These are phyloP conservation scores for Lasiosphaeris hirsuta DNA, from an alignment of 495 filamentous ascomycete genomes.

Conservation along the genomic window DNA sequence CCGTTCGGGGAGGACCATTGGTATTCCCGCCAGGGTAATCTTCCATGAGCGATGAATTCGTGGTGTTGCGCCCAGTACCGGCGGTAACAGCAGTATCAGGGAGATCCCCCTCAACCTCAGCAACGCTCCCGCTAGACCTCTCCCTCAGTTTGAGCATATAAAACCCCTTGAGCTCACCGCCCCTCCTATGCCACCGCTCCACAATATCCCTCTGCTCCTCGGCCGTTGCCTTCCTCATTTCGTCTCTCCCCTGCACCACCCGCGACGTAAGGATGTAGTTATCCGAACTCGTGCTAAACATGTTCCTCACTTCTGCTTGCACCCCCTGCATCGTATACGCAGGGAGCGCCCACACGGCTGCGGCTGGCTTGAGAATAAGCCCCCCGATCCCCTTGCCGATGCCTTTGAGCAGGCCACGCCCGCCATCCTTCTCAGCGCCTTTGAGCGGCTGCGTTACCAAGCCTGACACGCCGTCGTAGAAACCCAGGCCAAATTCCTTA, in stretches of 20 bases:
- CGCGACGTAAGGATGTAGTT: constrained; percentile 72
- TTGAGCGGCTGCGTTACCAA: constrained; percentile 65
- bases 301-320: constrained; percentile 65
- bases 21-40: not conserved
- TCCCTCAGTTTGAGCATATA: constrained; percentile 39
- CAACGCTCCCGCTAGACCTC: constrained; percentile 3
- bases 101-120: not conserved
- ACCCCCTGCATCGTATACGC: constrained; percentile 75
- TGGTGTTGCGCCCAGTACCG: too few species aligned
- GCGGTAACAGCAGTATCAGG: not conserved
- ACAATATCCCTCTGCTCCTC: constrained; percentile 59
- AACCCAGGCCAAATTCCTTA: constrained; percentile 63
- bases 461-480: constrained; percentile 70
- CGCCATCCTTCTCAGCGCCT: constrained; percentile 66
- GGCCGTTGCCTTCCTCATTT: constrained; percentile 44
- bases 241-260: constrained; percentile 67
- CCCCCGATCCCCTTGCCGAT: constrained; percentile 74
- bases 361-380: constrained; percentile 63
- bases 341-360: constrained; percentile 63
- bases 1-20: constrained; percentile 26
- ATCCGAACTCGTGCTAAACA: constrained; percentile 58
- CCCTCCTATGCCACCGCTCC: constrained; percentile 52
- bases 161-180: constrained; percentile 51
- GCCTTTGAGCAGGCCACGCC: constrained; percentile 68
- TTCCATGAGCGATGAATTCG: not conserved